Conservation (phyloP, 139 green algal species). For the Coelastrella sp. region DNA sequence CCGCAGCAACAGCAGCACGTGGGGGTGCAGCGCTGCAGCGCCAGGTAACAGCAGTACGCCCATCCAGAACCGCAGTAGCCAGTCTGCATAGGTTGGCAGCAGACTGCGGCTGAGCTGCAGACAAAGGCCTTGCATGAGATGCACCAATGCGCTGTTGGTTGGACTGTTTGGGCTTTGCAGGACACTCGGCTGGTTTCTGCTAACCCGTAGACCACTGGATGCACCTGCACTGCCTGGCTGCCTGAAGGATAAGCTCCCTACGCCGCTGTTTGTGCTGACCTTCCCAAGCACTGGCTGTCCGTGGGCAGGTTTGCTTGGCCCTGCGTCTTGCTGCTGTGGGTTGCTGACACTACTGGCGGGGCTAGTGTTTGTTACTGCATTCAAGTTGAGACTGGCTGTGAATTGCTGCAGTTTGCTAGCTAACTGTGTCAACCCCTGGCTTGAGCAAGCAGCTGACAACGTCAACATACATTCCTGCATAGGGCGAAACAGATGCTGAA, state of each 20-base stretch:
- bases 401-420: slow-evolving; percentile 28
- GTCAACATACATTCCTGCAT: slow-evolving; percentile 19
- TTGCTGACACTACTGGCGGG: neutral
- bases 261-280: slow-evolving; percentile 17
- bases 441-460: slow-evolving; percentile 5
- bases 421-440: slow-evolving; percentile 9
- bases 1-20: slow-evolving; percentile 54
- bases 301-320: neutral
- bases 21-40: slow-evolving; percentile 11
- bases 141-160: slow-evolving; percentile 20
- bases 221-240: neutral
- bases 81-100: slow-evolving; percentile 53
- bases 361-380: slow-evolving; percentile 9
- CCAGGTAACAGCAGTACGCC: slow-evolving; percentile 49
- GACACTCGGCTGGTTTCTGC: neutral
- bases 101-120: slow-evolving; percentile 37
- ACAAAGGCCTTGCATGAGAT: slow-evolving; percentile 20
- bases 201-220: neutral
- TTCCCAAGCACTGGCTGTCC: neutral
- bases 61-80: slow-evolving; percentile 48
- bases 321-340: neutral
- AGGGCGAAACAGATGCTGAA: too few relatives aligned
- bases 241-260: neutral
- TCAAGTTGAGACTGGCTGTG: neutral
- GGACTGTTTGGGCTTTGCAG: neutral